Evolutionary conservation across 1,139 yeast genomes (phyloP).

Genomic region (Geotrichum citri-aurantii): DNA sequence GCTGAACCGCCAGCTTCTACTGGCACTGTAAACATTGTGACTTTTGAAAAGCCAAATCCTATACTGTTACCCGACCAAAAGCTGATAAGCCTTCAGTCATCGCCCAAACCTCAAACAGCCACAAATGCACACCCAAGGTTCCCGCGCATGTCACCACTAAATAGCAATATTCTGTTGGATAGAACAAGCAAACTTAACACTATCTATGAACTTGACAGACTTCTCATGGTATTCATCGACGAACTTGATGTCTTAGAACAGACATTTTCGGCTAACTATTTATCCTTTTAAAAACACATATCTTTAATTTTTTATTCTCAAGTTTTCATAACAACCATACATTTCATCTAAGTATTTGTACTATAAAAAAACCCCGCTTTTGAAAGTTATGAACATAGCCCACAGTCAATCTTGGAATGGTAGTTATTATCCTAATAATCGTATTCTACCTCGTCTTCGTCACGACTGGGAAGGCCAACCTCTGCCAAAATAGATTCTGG

Average conservation of each 20-base stretch:
- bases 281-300: neutral
- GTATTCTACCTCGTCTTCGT: slow-evolving; percentile 30
- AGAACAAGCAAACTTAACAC: slow-evolving; percentile 30
- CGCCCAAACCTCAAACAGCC: neutral
- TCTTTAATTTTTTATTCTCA: too few species aligned
- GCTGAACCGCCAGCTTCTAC: neutral
- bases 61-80: neutral
- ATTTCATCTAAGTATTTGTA: neutral
- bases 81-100: neutral
- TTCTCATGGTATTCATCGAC: slow-evolving; percentile 29
- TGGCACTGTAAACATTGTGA: neutral
- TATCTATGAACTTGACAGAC: slow-evolving; percentile 27
- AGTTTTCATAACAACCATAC: too few species aligned
- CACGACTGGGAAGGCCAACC: slow-evolving; percentile 56
- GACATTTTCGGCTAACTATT: slow-evolving; percentile 5
- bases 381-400: neutral
- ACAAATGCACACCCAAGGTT: neutral
- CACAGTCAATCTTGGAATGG: neutral
- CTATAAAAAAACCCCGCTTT: neutral
- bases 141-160: slow-evolving; percentile 22
- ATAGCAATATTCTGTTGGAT: slow-evolving; percentile 31
- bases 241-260: slow-evolving; percentile 26
- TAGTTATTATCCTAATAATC: slow-evolving; percentile 19
- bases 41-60: neutral
- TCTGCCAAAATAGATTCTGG: slow-evolving; percentile 43